Conservation (phyloP, 2,329 filamentous ascomycete genomes). For the Aureobasidium subglaciale region DNA sequence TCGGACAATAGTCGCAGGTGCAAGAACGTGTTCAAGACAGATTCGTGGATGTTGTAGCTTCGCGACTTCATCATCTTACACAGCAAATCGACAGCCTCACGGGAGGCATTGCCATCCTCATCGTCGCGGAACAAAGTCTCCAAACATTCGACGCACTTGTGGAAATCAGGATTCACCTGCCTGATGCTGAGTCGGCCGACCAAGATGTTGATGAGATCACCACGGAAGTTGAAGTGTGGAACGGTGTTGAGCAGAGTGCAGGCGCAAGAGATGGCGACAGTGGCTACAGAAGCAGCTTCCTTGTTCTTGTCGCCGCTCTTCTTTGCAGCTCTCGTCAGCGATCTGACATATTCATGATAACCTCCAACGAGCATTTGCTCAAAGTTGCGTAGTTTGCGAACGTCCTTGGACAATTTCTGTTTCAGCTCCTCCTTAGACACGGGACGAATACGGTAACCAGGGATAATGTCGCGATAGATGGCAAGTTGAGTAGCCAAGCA, state of each 20-base stretch:
- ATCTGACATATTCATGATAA: slow-evolving; percentile 78
- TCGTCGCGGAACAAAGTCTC: slow-evolving; percentile 79
- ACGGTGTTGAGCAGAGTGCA: slow-evolving; percentile 74
- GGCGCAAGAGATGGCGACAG: slow-evolving; percentile 75
- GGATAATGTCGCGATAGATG: slow-evolving; percentile 92
- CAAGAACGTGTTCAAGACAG: slow-evolving; percentile 82
- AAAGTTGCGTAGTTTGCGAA: slow-evolving; percentile 71
- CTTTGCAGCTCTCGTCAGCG: slow-evolving; percentile 52
- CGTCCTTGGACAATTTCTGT: slow-evolving; percentile 85
- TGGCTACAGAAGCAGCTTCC: slow-evolving; percentile 46
- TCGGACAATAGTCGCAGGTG: slow-evolving; percentile 82
- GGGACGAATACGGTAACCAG: slow-evolving; percentile 88
- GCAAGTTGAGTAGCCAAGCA: slow-evolving; percentile 79
- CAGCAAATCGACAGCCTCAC: slow-evolving; percentile 78
- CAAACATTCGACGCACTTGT: slow-evolving; percentile 69
- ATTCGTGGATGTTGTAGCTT: slow-evolving; percentile 76
- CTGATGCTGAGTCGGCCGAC: slow-evolving; percentile 73
- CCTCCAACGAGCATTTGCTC: slow-evolving; percentile 80
- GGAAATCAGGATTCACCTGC: slow-evolving; percentile 65
- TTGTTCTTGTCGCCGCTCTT: slow-evolving; percentile 19
- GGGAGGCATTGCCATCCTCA: slow-evolving; percentile 78
- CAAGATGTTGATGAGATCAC: slow-evolving; percentile 78
- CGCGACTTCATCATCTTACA: slow-evolving; percentile 93
- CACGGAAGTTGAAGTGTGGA: slow-evolving; percentile 95
- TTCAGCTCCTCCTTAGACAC: slow-evolving; percentile 65